Percentiles rank a stretch among this genome's conserved stretches.
phyloP scores from a whole-genome alignment of 805 yeast species.

The Spathaspora arborariae region DNA sequence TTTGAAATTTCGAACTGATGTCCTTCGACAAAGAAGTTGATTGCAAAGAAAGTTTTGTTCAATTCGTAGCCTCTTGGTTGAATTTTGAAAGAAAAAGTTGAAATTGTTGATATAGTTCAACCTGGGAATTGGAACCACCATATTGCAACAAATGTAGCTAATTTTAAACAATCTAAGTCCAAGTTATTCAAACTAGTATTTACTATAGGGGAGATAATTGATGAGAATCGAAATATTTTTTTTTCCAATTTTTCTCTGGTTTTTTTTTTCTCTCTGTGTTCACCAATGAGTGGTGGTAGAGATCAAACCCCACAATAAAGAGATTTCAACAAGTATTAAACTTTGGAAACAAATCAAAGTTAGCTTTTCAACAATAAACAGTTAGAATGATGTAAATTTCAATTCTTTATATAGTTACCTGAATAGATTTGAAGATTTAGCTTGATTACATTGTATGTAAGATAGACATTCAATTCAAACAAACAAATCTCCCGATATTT shows the following conservation, averaged over 20 bases:
- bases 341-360: too few relatives aligned
- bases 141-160: not conserved
- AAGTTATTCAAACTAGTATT: not conserved
- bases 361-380: too few relatives aligned
- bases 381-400: too few relatives aligned
- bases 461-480: not conserved
- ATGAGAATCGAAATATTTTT: not conserved
- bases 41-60: constrained; percentile 35
- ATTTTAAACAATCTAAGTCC: not conserved
- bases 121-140: constrained; percentile 13
- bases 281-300: not conserved
- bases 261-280: not conserved
- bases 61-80: constrained; percentile 24
- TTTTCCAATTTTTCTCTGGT: not conserved
- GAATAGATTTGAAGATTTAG: not conserved
- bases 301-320: not conserved
- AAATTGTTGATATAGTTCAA: constrained; percentile 11
- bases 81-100: constrained; percentile 32
- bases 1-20: not conserved
- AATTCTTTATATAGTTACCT: not conserved
- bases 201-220: too few relatives aligned
- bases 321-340: not conserved
- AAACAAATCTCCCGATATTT: not conserved
- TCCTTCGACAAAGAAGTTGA: constrained; percentile 5
- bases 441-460: too few relatives aligned